Conservation (phyloP, 2,329 filamentous ascomycete genomes). For the Phialocephala subalpina region DNA sequence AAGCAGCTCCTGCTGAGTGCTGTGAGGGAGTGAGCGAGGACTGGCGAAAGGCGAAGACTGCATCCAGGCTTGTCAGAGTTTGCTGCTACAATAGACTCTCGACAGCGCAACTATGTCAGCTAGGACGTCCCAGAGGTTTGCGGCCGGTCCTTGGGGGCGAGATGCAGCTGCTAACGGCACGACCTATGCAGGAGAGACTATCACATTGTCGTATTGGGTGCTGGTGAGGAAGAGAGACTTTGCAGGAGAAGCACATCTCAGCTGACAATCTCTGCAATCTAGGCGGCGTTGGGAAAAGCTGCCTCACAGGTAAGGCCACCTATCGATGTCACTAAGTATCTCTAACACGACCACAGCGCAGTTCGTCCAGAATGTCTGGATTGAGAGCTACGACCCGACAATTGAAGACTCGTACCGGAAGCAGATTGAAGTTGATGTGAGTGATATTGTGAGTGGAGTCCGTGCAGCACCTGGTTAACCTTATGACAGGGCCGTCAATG, state of each 20-base stretch:
- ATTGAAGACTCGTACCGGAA: slow-evolving; percentile 70
- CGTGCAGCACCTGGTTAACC: slow-evolving; percentile 17
- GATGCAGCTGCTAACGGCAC: slow-evolving; percentile 14
- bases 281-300: slow-evolving; percentile 80
- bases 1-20: slow-evolving; percentile 10
- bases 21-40: not conserved
- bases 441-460: slow-evolving; percentile 43
- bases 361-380: slow-evolving; percentile 81
- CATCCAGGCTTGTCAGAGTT: slow-evolving; percentile 4
- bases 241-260: slow-evolving; percentile 13
- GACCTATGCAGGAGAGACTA: slow-evolving; percentile 62
- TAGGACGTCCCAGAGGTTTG: slow-evolving; percentile 38
- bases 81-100: slow-evolving; percentile 4
- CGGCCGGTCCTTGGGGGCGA: not conserved
- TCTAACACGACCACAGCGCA: slow-evolving; percentile 54
- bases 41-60: slow-evolving; percentile 4
- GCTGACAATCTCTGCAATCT: slow-evolving; percentile 41
- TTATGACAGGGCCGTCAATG: slow-evolving; percentile 69
- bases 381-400: slow-evolving; percentile 71
- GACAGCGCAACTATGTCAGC: slow-evolving; percentile 34
- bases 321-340: slow-evolving; percentile 11
- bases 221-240: slow-evolving; percentile 53
- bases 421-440: slow-evolving; percentile 72
- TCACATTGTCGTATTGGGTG: slow-evolving; percentile 71
- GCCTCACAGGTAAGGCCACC: slow-evolving; percentile 68